Evolutionary conservation across 2,329 filamentous ascomycete genomes (phyloP), one percentile per base, ranked within the genome.

Genomic region (Trichoderma aggressivum): DNA sequence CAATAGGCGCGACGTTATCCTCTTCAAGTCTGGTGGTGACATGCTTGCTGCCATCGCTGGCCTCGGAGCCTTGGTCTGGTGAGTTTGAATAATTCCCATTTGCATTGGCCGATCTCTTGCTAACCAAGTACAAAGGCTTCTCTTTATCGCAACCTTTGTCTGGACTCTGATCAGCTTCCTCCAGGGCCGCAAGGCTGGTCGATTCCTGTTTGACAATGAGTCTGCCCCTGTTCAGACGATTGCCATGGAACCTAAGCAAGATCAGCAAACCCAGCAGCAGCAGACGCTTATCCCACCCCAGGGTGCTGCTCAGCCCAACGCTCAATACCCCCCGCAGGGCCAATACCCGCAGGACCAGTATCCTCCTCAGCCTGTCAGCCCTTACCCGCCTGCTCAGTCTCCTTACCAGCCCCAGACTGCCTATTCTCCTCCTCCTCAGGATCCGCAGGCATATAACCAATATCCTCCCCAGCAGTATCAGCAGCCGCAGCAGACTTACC

Each of bases 21-120:
- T 83, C 21, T 78, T 78, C 62, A 74, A 81, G 61, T 76, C 70
- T 8, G 83, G 81, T 1, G 75, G 81, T 12, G 78, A 73, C 21
- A 74, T 81, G 70, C 75, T 85, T 65, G 78, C 81, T 16, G 82
- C 80, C 7, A 77, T 83, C 8, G 84, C 84, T 2, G 83, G 82
- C 10, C 60, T 86, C 1, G 83, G 82, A 26, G 84, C 84, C 18
- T 70, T 86, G 5, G 74, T 82, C 68, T 82, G 83, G 82, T 83
- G 73, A 75, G 81, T 76, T 1, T 8, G 18, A 10, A 3, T 5
- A 1, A 26, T 18, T 28, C 12, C 0, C 8, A 7, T 6, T 8
- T 5, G 7, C 2, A 14, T 5, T n/a, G 5, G 14, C 6, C 36
- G 28, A n/a, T 36, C 11, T 5, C 7, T 8, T 36, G n/a, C 55